Base-by-base conservation (phyloP, 768 basidiomycete genomes). In the Termitomyces sp. region DNA sequence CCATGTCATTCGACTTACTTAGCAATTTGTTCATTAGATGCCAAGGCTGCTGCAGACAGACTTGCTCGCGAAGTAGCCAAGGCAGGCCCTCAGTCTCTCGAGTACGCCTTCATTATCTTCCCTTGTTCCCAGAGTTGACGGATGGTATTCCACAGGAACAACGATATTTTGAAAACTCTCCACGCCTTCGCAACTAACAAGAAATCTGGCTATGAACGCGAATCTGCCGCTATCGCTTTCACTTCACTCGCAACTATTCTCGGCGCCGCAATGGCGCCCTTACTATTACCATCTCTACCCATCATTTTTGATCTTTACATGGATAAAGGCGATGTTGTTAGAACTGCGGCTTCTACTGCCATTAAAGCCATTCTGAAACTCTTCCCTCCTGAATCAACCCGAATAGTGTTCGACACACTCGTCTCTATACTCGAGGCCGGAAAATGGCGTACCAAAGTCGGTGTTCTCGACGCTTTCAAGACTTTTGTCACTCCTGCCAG, bases 371-470 rank as follows among this genome's bases (percentile, higher is more conserved):
- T 97, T 67, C 71, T 96, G 56, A 91, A 91, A 65, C 80, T 88
- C 42, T 83, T 85, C 54, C 92, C 94, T 35, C 85, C 93, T 2
- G 94, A 97, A 68, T 79, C 89, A 3, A 85, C 80, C n/a, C 76
- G 82, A 27, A 63, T 81, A 51, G 82, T 88, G 7, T 91, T 90
- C 61, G 76, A 83, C 39, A 71, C 76, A 23, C 77, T 98, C 25
- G 88, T 88, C 64, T 76, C 76, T 27, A 82, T 95, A 57, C 68
- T 98, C 22, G 88, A 92, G 52, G 80, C 79, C 46, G 92, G 91
- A 43, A 96, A 97, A 73, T 98, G 96, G 96, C 82, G 87, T 60
- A 84, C 88, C 54, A 98, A 98, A 76, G 88, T 97, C n/a, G 94
- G 90, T 15, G 91, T 86, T 7, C 74, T 98, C 31, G 94, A 97